phyloP scores from a whole-genome alignment of 2,329 filamentous ascomycete genomes.

The Mycocentrospora acerina region DNA sequence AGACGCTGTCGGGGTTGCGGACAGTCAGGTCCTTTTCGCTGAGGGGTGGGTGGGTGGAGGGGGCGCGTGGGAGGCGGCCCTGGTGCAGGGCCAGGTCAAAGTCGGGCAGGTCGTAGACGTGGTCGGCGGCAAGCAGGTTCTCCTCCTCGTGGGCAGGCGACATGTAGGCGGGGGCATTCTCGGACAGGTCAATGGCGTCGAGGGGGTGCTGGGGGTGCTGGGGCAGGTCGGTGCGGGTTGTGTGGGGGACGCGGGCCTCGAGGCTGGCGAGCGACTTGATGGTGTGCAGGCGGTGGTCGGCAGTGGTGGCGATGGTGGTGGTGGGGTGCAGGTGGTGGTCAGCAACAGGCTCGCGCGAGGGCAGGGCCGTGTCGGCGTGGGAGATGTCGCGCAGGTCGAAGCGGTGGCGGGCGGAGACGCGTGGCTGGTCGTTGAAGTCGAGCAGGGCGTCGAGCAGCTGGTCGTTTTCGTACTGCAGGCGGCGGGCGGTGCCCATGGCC shows the following conservation, averaged over 20 bases:
- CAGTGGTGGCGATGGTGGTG: too few relatives aligned
- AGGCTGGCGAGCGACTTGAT: constrained; percentile 41
- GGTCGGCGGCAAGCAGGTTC: constrained; percentile 68
- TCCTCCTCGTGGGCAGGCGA: constrained; percentile 71
- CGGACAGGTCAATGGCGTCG: constrained; percentile 51
- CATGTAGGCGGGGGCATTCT: constrained; percentile 66
- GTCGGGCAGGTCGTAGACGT: constrained; percentile 51
- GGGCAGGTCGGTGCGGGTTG: constrained; percentile 31
- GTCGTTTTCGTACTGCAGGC: constrained; percentile 88
- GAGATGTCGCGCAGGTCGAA: constrained; percentile 64
- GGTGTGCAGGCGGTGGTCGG: constrained; percentile 6
- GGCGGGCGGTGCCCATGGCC: constrained; percentile 76
- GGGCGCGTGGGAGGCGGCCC: constrained; percentile 41
- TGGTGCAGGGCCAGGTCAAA: constrained; percentile 52
- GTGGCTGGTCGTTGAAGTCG: constrained; percentile 82
- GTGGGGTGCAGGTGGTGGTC: constrained; percentile 13
- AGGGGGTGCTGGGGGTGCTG: constrained; percentile 39
- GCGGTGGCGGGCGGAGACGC: constrained; percentile 73
- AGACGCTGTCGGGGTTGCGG: constrained; percentile 85
- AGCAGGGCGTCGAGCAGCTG: constrained; percentile 85
- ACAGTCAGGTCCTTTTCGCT: constrained; percentile 57
- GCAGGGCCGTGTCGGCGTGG: constrained; percentile 14
- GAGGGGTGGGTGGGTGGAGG: constrained; percentile 45
- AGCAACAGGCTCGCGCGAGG: constrained; percentile 17
- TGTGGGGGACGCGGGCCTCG: constrained; percentile 46